Conservation (phyloP, 2,329 filamentous ascomycete species). For the Diplocarpon rosae region DNA sequence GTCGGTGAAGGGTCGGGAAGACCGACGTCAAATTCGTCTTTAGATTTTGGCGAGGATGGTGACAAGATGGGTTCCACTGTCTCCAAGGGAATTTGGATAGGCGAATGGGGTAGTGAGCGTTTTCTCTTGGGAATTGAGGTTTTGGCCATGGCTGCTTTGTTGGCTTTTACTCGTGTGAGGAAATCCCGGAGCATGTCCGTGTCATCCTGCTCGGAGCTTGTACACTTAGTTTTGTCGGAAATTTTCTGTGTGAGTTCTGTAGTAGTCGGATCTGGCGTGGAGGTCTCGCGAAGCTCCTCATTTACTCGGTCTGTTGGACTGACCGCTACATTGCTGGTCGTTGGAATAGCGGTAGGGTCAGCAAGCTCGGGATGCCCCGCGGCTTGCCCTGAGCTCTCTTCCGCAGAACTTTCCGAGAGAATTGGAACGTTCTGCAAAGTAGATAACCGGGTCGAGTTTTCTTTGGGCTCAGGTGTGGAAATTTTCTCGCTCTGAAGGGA, state of each 20-base stretch:
- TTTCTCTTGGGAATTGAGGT: conserved; percentile 19
- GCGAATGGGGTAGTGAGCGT: conserved; percentile 25
- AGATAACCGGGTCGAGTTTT: neutral
- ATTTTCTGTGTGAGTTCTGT: conserved; percentile 9
- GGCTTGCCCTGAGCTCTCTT: conserved; percentile 4
- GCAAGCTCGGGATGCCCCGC: conserved; percentile 9
- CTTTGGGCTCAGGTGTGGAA: neutral
- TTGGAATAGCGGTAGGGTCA: conserved; percentile 10
- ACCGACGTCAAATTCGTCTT: conserved; percentile 21
- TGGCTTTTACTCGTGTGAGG: conserved; percentile 28
- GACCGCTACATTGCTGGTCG: neutral
- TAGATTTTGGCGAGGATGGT: conserved; percentile 14
- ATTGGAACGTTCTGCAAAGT: neutral
- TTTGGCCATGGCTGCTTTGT: conserved; percentile 27
- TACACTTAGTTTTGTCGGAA: conserved; percentile 7
- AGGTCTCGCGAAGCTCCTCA: conserved; percentile 6
- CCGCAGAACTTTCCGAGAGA: neutral
- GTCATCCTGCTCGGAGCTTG: conserved; percentile 24
- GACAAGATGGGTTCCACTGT: conserved; percentile 12
- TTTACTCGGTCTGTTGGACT: conserved; percentile 4
- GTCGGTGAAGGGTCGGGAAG: conserved; percentile 8
- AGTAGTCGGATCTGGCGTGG: conserved; percentile 9
- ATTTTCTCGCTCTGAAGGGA: neutral
- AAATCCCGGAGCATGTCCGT: conserved; percentile 29
- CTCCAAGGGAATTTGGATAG: conserved; percentile 22